phyloP scores from a whole-genome alignment of 176 grass and related monocot species.

The Musa itinerans region DNA sequence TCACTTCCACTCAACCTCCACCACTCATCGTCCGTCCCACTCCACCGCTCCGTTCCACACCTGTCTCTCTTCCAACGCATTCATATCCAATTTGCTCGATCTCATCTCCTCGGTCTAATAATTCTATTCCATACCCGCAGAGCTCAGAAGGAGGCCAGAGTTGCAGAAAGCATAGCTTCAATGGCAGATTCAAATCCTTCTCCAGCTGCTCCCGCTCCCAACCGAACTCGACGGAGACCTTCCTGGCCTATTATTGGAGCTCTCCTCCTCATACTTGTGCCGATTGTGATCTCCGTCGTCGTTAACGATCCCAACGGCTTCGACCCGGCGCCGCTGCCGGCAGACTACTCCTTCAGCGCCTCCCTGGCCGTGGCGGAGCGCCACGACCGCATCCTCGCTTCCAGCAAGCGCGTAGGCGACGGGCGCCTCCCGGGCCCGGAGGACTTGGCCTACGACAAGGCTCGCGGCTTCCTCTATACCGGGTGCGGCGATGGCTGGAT shows the following conservation, averaged over 20 bases:
- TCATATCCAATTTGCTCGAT: too few relatives aligned
- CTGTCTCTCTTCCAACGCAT: too few relatives aligned
- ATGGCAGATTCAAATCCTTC: too few relatives aligned
- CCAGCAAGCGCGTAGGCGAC: conserved; percentile 49
- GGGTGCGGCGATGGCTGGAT: conserved; percentile 72
- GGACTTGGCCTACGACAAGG: conserved; percentile 55
- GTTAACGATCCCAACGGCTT: conserved; percentile 37
- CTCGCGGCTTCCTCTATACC: conserved; percentile 43
- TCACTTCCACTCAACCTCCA: too few relatives aligned
- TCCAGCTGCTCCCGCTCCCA: too few relatives aligned
- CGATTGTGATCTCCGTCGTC: conserved; percentile 25
- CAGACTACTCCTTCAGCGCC: conserved; percentile 34
- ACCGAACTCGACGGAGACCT: background rate
- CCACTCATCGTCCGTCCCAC: too few relatives aligned
- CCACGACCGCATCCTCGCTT: conserved; percentile 25
- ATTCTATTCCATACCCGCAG: too few relatives aligned
- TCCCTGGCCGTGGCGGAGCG: conserved; percentile 28
- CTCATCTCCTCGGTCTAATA: too few relatives aligned
- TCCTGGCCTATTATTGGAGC: background rate
- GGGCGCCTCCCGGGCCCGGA: conserved; percentile 52
- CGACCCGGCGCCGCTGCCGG: conserved; percentile 42
- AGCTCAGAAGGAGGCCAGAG: too few relatives aligned
- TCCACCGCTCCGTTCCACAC: too few relatives aligned
- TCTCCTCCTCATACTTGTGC: conserved; percentile 21
- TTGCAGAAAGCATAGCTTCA: too few relatives aligned